These are phyloP conservation scores for Hypoxylon fuscum DNA, from an alignment of 495 filamentous ascomycete genomes.

Conservation along the genomic window DNA sequence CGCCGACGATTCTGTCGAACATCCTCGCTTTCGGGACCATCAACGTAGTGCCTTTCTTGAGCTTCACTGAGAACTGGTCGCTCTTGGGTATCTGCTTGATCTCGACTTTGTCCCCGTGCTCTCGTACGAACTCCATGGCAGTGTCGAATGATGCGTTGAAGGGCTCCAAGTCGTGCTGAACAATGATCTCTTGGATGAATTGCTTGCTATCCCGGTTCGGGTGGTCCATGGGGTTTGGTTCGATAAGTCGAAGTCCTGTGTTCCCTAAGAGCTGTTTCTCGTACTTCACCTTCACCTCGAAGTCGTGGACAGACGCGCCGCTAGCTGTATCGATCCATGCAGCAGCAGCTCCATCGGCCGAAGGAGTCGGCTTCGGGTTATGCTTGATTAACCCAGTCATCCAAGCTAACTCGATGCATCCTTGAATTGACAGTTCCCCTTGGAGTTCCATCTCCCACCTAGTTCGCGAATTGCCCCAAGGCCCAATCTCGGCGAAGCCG, in stretches of 20 bases:
- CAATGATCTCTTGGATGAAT: slow-evolving; percentile 93
- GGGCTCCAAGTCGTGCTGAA: slow-evolving; percentile 92
- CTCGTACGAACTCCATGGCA: slow-evolving; percentile 91
- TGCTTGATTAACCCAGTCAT: slow-evolving; percentile 94
- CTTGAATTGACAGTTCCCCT: slow-evolving; percentile 87
- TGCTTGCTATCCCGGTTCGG: slow-evolving; percentile 97
- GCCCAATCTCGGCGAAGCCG: slow-evolving; percentile 90
- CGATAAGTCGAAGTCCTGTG: slow-evolving; percentile 87
- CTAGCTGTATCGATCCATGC: slow-evolving; percentile 88
- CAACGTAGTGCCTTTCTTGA: slow-evolving; percentile 90
- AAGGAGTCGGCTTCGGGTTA: slow-evolving; percentile 74
- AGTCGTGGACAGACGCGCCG: slow-evolving; percentile 84
- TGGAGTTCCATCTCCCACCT: slow-evolving; percentile 93
- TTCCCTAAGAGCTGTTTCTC: slow-evolving; percentile 90
- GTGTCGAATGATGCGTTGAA: slow-evolving; percentile 97
- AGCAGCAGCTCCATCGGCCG: slow-evolving; percentile 78
- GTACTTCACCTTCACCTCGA: slow-evolving; percentile 86
- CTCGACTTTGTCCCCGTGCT: slow-evolving; percentile 95
- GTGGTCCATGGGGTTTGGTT: slow-evolving; percentile 87
- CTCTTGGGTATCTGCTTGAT: slow-evolving; percentile 91
- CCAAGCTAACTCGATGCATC: slow-evolving; percentile 93
- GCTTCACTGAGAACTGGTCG: slow-evolving; percentile 87
- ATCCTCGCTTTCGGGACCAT: slow-evolving; percentile 95
- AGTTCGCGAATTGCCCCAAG: slow-evolving; percentile 90
- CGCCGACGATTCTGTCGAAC: slow-evolving; percentile 95